Base-by-base conservation (phyloP, 305 asterid species). In the Fraxinus greggii region DNA sequence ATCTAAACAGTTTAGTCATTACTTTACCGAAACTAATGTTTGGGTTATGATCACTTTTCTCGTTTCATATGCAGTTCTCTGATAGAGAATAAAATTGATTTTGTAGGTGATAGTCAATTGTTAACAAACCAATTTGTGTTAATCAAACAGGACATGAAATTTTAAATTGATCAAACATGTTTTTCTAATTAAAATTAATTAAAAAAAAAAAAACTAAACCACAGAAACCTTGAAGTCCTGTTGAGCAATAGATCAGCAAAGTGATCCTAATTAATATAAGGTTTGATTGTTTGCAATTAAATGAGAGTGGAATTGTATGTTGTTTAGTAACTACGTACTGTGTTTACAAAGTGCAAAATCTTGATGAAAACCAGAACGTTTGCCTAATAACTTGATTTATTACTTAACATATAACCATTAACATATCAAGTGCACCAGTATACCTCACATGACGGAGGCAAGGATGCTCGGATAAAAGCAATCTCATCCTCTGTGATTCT, bases 361-460 rank as follows among this genome's bases (percentile, higher is more conserved):
- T 77, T 77, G 61, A 9, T 2, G 10, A 13, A 77, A 40, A 77
- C 21, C 21, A 32, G 23, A 48, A 77, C 17, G 0, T 12, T 51
- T 67, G 36, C 35, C 28, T 29, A 56, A 78, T 65, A 80, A 48
- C 84, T 80, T 72, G 12, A 83, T 48, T 51, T 35, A 67, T 79
- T 79, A 73, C 12, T 69, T 78, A 56, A 35, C 61, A 54, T 56
- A 72, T 63, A 51, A 65, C 73, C 72, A 59, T 72, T 48, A 75
- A 79, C 31, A 82, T 45, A 59, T 79, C 76, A 21, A 80, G 77
- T n/a, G 78, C 83, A 32, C 40, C 21, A 48, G 56, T 78, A 82
- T 89, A 96, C 98, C 98, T 94, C 97, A 59, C 98, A 94, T 51
- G 98, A 85, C 4, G 93, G 21, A 19, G 99, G 96, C 79, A 94